Evolutionary conservation across 106 monocot species (phyloP).

Genomic region (Triglochin maritima): DNA sequence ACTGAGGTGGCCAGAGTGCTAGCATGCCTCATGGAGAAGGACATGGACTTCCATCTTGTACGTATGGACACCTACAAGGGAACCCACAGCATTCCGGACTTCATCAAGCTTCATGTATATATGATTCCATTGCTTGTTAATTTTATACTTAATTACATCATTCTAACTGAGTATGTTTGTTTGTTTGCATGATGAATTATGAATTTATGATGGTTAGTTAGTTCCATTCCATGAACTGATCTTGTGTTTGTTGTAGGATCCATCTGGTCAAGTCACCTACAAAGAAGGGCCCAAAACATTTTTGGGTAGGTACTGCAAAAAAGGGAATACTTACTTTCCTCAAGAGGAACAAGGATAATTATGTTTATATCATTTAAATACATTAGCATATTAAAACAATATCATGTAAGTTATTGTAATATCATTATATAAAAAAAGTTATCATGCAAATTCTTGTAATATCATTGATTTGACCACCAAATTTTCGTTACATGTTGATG

Average conservation of each 20-base stretch:
- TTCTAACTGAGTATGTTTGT: not conserved
- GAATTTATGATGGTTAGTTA: not conserved
- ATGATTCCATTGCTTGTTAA: not conserved
- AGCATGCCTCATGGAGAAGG: constrained; percentile 11
- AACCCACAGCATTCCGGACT: constrained; percentile 3
- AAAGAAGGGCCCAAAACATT: constrained; percentile 7
- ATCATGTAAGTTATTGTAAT: not conserved
- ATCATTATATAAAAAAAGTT: too few relatives aligned
- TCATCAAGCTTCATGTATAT: constrained; percentile 15
- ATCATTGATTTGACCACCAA: not conserved
- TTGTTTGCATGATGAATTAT: not conserved
- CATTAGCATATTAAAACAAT: not conserved
- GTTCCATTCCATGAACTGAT: not conserved
- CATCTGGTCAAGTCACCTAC: constrained; percentile 16
- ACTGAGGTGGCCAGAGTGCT: constrained; percentile 8
- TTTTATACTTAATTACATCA: not conserved
- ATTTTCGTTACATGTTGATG: not conserved
- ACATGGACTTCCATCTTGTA: constrained; percentile 8
- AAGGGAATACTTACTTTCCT: not conserved
- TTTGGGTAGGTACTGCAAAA: not conserved
- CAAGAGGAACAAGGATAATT: not conserved
- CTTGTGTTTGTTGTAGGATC: constrained; percentile 6
- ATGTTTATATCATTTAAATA: not conserved
- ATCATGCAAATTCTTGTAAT: not conserved
- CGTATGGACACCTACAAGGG: constrained; percentile 15